Conservation (phyloP, 768 basidiomycete species). For the Tricholoma hemisulphureum region DNA sequence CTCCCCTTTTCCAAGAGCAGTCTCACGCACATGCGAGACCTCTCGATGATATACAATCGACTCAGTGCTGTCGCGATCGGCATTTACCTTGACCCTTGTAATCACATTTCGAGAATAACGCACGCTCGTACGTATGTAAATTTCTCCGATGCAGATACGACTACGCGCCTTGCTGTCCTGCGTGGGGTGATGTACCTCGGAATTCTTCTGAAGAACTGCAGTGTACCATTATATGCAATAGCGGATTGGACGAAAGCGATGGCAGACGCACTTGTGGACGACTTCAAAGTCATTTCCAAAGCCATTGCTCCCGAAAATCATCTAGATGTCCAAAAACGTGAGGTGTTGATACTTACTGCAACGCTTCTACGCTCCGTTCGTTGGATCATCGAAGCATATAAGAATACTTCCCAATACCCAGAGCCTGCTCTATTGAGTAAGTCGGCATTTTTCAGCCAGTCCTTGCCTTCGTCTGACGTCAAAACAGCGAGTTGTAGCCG, state of each 20-base stretch:
- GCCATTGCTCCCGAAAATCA: constrained; percentile 23
- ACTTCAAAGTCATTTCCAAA: constrained; percentile 41
- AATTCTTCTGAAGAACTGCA: constrained; percentile 55
- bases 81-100: constrained; percentile 57
- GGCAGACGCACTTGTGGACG: constrained; percentile 49
- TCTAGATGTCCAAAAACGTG: neutral
- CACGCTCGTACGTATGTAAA: constrained; percentile 65
- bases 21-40: constrained; percentile 51
- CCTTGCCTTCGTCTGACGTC: neutral
- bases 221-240: constrained; percentile 49
- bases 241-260: constrained; percentile 68
- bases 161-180: constrained; percentile 68
- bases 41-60: constrained; percentile 82
- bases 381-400: constrained; percentile 44
- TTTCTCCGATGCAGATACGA: constrained; percentile 63
- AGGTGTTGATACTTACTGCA: neutral
- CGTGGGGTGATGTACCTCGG: constrained; percentile 72
- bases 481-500: neutral
- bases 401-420: constrained; percentile 49
- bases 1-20: constrained; percentile 58
- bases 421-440: constrained; percentile 47
- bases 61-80: constrained; percentile 71
- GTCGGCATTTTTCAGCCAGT: neutral
- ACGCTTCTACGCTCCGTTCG: constrained; percentile 37
- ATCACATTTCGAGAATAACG: constrained; percentile 52